Conservation (phyloP, 768 basidiomycete genomes). For the Gloeopeniophorella convolvens region DNA sequence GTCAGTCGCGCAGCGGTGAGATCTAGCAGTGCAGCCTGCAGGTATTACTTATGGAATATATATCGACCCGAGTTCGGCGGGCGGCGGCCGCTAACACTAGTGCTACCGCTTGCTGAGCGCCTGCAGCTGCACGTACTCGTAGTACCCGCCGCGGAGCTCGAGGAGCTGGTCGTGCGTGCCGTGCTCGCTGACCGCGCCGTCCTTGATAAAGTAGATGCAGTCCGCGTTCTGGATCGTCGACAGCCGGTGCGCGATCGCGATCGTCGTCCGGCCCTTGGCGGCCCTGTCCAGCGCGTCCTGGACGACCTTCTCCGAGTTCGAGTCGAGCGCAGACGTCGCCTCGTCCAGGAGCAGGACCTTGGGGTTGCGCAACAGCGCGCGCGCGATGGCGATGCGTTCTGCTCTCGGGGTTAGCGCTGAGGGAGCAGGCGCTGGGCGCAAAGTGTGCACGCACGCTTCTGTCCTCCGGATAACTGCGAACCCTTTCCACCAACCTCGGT, state of each 20-base stretch:
- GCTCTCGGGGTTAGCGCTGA: too few species aligned
- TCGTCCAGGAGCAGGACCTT: constrained; percentile 85
- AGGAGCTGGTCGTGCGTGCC: constrained; percentile 86
- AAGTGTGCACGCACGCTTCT: constrained; percentile 67
- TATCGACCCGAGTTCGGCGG: too few species aligned
- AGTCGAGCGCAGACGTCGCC: constrained; percentile 80
- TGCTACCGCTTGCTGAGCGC: too few species aligned
- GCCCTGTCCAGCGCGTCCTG: constrained; percentile 90
- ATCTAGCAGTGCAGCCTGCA: too few species aligned
- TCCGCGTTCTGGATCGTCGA: constrained; percentile 91
- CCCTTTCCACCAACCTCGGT: constrained; percentile 91
- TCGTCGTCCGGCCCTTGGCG: constrained; percentile 84
- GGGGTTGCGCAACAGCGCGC: constrained; percentile 86
- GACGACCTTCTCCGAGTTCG: constrained; percentile 88
- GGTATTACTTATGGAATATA: too few species aligned
- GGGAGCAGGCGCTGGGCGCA: too few species aligned
- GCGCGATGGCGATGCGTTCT: constrained; percentile 78
- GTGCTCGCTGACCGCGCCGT: constrained; percentile 76
- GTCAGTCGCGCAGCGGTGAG: too few species aligned
- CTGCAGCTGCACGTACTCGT: constrained; percentile 86
- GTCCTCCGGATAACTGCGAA: constrained; percentile 82
- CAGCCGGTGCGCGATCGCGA: constrained; percentile 89
- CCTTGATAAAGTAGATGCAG: constrained; percentile 89
- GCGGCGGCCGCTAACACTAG: too few species aligned
- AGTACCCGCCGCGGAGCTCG: constrained; percentile 59